Conservation (phyloP, 441 rosid species). For the Croton setiger region DNA sequence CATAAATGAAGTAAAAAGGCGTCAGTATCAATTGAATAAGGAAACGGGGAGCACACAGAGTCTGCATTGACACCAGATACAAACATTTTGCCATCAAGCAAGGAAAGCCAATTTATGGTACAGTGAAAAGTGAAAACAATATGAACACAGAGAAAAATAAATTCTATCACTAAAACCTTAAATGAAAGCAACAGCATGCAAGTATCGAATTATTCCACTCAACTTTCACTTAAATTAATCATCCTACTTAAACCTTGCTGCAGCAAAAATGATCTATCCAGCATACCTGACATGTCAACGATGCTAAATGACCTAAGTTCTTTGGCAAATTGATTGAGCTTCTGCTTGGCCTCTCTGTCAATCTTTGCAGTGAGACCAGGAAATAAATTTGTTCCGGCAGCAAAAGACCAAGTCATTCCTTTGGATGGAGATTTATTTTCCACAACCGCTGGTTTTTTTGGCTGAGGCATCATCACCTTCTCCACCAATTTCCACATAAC, state of each 20-base stretch:
- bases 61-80: background rate
- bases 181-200: background rate
- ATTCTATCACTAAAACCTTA: background rate
- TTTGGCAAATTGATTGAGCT: slow-evolving; percentile 77
- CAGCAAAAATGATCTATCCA: slow-evolving; percentile 4
- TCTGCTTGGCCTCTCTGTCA: slow-evolving; percentile 69
- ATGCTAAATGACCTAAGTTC: slow-evolving; percentile 67
- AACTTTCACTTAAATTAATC: background rate
- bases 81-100: background rate
- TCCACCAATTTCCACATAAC: slow-evolving; percentile 88
- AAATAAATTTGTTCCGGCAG: slow-evolving; percentile 70
- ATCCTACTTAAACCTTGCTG: background rate
- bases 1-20: background rate
- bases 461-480: slow-evolving; percentile 53
- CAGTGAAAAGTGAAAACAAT: background rate
- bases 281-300: slow-evolving; percentile 94
- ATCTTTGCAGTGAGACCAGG: slow-evolving; percentile 62
- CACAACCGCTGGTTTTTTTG: slow-evolving; percentile 31
- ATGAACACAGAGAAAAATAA: background rate
- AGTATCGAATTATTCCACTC: background rate
- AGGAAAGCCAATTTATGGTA: background rate
- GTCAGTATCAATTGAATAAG: background rate
- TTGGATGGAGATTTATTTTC: slow-evolving; percentile 45
- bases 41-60: background rate
- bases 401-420: slow-evolving; percentile 68